Evolutionary conservation across 148 eudicot species (phyloP).

Genomic region (Nyssa sinensis): DNA sequence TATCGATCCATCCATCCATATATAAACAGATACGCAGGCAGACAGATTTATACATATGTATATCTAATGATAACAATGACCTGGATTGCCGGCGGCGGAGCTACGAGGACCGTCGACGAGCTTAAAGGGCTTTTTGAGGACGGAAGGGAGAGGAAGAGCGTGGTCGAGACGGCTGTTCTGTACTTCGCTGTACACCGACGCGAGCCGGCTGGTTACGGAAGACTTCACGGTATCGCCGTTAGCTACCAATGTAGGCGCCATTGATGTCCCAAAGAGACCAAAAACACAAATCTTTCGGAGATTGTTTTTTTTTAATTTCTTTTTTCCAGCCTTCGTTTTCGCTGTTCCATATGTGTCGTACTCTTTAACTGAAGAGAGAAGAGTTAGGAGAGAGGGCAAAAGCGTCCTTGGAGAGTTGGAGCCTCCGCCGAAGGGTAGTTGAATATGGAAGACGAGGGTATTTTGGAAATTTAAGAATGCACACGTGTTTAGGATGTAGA

Average conservation of each 20-base stretch:
- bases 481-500: background rate
- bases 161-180: conserved; percentile 89
- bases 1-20: background rate
- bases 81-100: conserved; percentile 97
- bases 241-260: conserved; percentile 56
- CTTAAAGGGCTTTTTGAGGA: conserved; percentile 53
- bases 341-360: background rate
- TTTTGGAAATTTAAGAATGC: background rate
- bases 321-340: background rate
- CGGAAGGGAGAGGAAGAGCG: conserved; percentile 78
- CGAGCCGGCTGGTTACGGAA: conserved; percentile 39
- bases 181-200: conserved; percentile 79
- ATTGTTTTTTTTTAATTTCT: conserved; percentile 1
- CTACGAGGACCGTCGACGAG: conserved; percentile 81
- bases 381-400: conserved; percentile 15
- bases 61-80: conserved; percentile 23
- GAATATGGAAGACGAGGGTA: background rate
- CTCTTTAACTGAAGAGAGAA: background rate
- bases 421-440: background rate
- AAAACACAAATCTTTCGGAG: conserved; percentile 21
- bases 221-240: conserved; percentile 32
- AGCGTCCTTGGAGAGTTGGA: conserved; percentile 26
- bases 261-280: conserved; percentile 21
- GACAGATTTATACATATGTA: background rate
- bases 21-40: background rate